A percentile compares a stretch with the other conserved stretches of the same genome.
These are phyloP conservation scores for Wickerhamomyces queroliae DNA, from an alignment of 805 yeast species.

Conservation along the genomic window DNA sequence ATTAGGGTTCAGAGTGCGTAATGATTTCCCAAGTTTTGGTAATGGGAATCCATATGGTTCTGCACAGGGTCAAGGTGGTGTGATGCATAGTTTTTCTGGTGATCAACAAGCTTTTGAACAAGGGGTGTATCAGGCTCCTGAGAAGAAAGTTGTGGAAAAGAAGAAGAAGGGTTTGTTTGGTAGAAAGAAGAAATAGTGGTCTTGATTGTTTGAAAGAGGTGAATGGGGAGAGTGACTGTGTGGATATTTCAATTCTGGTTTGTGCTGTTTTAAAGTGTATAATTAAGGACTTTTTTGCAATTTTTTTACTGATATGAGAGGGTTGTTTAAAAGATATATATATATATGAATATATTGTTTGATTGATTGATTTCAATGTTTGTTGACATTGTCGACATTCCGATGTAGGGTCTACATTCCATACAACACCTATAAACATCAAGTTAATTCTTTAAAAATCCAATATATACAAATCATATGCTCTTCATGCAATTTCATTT, in stretches of 20 bases:
- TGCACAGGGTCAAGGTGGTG: constrained; percentile 24
- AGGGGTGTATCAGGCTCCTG: constrained; percentile 55
- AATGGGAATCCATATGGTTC: constrained; percentile 29
- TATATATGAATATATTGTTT: too few relatives aligned
- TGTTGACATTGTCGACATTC: too few relatives aligned
- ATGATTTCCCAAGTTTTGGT: constrained; percentile 56
- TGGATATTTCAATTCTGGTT: neutral
- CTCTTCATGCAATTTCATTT: too few relatives aligned
- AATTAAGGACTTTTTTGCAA: too few relatives aligned
- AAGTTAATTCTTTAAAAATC: too few relatives aligned
- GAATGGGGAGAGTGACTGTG: neutral
- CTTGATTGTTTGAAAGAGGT: constrained; percentile 4
- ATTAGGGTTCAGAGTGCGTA: constrained; percentile 83
- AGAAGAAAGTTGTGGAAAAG: constrained; percentile 34
- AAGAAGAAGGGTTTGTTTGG: constrained; percentile 86
- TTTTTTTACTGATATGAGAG: too few relatives aligned
- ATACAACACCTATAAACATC: too few relatives aligned
- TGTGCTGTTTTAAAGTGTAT: constrained; percentile 10
- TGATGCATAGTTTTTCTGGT: constrained; percentile 23
- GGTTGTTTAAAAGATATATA: too few relatives aligned
- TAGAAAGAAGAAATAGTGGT: constrained; percentile 42
- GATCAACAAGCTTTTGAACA: constrained; percentile 42
- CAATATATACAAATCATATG: too few relatives aligned
- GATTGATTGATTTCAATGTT: too few relatives aligned
- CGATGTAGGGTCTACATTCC: too few relatives aligned